Conservation (phyloP, 1,284 basidiomycete species). For the Neonothopanus nambi region DNA sequence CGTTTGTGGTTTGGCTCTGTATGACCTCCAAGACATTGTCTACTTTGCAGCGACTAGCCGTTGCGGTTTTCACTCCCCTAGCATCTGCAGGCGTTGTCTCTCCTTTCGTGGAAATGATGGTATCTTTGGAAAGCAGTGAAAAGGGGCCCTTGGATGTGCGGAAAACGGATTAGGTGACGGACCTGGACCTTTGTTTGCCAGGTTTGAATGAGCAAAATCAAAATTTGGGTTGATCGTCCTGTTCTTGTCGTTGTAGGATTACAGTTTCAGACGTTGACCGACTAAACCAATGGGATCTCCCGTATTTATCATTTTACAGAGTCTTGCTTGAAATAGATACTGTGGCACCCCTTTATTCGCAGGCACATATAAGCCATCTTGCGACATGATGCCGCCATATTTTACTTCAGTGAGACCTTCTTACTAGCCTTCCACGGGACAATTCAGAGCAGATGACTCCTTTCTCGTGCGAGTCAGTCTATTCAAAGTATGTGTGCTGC, state of each 20-base stretch:
- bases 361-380: not conserved
- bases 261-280: not conserved
- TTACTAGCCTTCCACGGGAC: not conserved
- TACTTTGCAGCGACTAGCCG: not conserved
- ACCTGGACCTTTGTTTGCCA: not conserved
- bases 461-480: slow-evolving; percentile 13
- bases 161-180: not conserved
- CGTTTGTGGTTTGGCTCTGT: slow-evolving; percentile 38
- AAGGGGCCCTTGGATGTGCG: not conserved
- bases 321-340: no score
- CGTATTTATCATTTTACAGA: no score
- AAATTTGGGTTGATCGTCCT: not conserved
- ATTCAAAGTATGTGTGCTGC: not conserved
- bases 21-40: not conserved
- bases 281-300: no score
- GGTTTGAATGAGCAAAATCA: no score
- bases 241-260: not conserved
- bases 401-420: not conserved
- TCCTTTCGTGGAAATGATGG: slow-evolving; percentile 1
- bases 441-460: not conserved
- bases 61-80: not conserved
- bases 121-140: not conserved
- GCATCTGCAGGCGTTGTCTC: slow-evolving; percentile 14
- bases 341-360: no score
- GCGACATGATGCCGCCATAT: not conserved